Percentiles rank a stretch among this genome's conserved stretches.
These are phyloP conservation scores for Backusella westeae DNA, from an alignment of 192 early-diverging fungal species.

Conservation along the genomic window DNA sequence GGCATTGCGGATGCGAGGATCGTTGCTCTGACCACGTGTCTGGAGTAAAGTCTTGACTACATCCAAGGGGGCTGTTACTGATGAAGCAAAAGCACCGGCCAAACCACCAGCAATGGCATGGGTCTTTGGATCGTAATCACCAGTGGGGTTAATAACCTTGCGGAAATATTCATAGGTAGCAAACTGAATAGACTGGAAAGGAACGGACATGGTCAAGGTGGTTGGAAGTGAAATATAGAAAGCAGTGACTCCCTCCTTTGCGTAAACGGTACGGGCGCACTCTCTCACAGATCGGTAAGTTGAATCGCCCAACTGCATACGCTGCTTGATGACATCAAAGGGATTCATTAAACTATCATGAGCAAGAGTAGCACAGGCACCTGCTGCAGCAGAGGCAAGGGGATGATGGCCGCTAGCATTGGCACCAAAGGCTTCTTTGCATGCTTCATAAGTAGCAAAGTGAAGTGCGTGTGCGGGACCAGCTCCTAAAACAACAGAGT, in stretches of 20 bases:
- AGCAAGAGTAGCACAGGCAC: conserved; percentile 83
- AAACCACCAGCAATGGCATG: conserved; percentile 84
- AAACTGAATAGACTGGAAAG: conserved; percentile 94
- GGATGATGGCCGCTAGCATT: conserved; percentile 54
- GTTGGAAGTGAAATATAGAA: conserved; percentile 96
- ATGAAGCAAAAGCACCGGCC: conserved; percentile 85
- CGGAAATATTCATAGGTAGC: conserved; percentile 88
- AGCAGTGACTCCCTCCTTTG: conserved; percentile 75
- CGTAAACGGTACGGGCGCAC: conserved; percentile 67
- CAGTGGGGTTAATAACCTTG: conserved; percentile 76
- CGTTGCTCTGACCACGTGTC: conserved; percentile 76
- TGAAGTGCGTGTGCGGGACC: conserved; percentile 95
- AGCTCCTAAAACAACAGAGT: conserved; percentile 86
- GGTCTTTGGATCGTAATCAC: conserved; percentile 79
- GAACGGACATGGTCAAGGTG: conserved; percentile 91
- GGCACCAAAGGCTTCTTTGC: conserved; percentile 73
- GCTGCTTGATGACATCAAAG: conserved; percentile 97
- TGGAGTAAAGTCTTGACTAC: conserved; percentile 94
- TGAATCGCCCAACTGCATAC: conserved; percentile 87
- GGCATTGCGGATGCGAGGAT: conserved; percentile 67
- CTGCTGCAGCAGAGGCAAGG: conserved; percentile 75
- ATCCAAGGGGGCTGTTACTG: conserved; percentile 88
- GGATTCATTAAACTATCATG: conserved; percentile 94
- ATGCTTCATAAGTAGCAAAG: conserved; percentile 91
- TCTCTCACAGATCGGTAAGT: conserved; percentile 67